Base-by-base conservation (phyloP, 2,329 filamentous ascomycete species). In the Stemphylium lycopersici region DNA sequence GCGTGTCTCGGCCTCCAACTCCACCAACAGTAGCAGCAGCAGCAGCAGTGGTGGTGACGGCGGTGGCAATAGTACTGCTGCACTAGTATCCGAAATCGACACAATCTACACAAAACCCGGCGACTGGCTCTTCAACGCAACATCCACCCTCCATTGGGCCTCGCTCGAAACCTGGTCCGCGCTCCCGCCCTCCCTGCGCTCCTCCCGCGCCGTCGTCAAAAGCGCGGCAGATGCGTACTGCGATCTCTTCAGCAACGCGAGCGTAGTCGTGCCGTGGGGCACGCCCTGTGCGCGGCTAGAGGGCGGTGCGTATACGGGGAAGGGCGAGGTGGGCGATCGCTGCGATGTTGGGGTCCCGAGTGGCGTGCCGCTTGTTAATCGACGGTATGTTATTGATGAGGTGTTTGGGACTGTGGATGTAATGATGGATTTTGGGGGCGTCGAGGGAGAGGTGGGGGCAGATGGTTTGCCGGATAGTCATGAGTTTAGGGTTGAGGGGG, bases 71-170 rank as follows among this genome's bases (percentile, higher is more conserved):
- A 24, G 22, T 7, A 24, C 20, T 20, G 20, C 22, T 2, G 22
- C 22, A 24, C 22, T 24, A 29, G 59, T 70, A 8, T 49, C 46
- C 15, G 52, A 62, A 29, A 63, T 71, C 15, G 68, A 70, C 29
- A 66, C 34, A 32, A 68, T 71, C 41, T 54, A 64, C 11, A 71
- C 69, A 6, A 67, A 56, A 1, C 69, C 62, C 13, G 67, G 67
- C 3, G 69, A 71, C 40, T 71, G 69, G 69, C 57, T 69, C 1
- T 71, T 71, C 60, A 71, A 71, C 42, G 63, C 64, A 13, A 70
- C 67, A 0, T 66, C 63, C 2, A 70, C 66, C 2, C 59, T 60
- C 24, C 65, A 70, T 50, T 70, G 64, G 65, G 62, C 65, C 5
- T 57, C 54, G 4, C 55, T 51, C 13, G 68, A 71, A 41, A 63